These are phyloP conservation scores for Camellia japonica DNA, from an alignment of 148 eudicot species.

Conservation along the genomic window DNA sequence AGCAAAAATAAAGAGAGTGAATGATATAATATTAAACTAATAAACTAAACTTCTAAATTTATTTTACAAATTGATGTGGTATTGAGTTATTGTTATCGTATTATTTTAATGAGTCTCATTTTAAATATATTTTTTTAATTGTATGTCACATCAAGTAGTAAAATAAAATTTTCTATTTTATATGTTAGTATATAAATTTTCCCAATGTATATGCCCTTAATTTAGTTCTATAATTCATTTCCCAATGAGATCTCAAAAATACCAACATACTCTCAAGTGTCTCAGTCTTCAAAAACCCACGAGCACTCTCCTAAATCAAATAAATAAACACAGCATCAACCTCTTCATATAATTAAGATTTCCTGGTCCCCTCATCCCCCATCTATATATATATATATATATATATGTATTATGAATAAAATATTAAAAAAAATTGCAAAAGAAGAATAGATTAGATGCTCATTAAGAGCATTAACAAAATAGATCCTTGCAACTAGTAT, in stretches of 20 bases:
- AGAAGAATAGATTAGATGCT: slow-evolving; percentile 6
- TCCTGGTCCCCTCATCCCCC: slow-evolving; percentile 42
- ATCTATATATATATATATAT: not conserved
- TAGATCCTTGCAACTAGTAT: not conserved
- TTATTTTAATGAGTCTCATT: too few species aligned
- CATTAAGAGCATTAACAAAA: not conserved
- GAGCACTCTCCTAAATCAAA: slow-evolving; percentile 42
- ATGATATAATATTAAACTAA: too few species aligned
- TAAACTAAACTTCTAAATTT: too few species aligned
- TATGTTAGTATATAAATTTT: too few species aligned
- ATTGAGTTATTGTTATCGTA: too few species aligned
- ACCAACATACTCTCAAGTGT: slow-evolving; percentile 90
- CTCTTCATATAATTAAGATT: slow-evolving; percentile 37
- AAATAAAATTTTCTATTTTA: too few species aligned
- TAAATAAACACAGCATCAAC: slow-evolving; percentile 25
- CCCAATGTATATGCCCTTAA: slow-evolving; percentile 7
- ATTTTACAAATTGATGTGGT: too few species aligned
- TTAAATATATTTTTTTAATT: too few species aligned
- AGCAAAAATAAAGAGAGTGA: too few species aligned
- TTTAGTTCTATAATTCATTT: slow-evolving; percentile 34
- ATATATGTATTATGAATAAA: not conserved
- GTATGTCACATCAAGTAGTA: too few species aligned
- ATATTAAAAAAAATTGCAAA: not conserved
- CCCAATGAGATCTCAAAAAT: slow-evolving; percentile 76
- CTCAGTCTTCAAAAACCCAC: slow-evolving; percentile 97